Evolutionary conservation across 495 filamentous ascomycete species (phyloP), one percentile per base, ranked within the genome.

Genomic region (Copromyces sp.): DNA sequence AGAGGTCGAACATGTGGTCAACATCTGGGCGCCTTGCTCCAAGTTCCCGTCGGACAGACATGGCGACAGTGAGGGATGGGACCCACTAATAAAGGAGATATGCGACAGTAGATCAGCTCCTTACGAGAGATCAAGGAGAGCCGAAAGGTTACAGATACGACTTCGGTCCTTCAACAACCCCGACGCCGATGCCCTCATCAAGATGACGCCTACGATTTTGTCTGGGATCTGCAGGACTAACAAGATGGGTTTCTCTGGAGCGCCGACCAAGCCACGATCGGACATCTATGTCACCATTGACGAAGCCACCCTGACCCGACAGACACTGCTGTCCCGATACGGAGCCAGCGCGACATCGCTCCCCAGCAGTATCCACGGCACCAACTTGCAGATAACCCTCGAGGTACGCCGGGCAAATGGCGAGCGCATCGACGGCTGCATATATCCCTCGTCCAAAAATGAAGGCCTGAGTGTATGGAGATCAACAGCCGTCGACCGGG

Each of bases 201-300:
- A 90, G 73, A 88, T 90, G 65, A 98, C 94, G 16, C 96, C 95
- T 9, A 98, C 95, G 0, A 83, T 96, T 6, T 88, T 98, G 42
- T 92, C 96, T 70, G 89, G 90, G 53, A 87, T 98, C 72, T 86
- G 86, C 73, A 90, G 90, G 75, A 95, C 94, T 7, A 88, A 86
- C 74, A 94, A 95, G 79, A 94, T 97, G 76, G 95, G 94, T n/a
- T 99, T 99, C 81, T 91, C 95, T 3, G 94, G 94, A 24, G 94
- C 94, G 9, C 95, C 95, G 1, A 93, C 91, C 0, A 92, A 92
- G 76, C 86, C 93, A 9, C 84, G 95, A 74, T 97, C 93, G 14
- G 95, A 99, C 78, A 98, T 99, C 68, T 99, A 98, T 78, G 79
- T 99, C 32, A 97, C 93, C 0, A 80, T 99, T 69, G 87, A 88